Conservation (phyloP, 345 rosid species). For the Euphorbia tirucalli region DNA sequence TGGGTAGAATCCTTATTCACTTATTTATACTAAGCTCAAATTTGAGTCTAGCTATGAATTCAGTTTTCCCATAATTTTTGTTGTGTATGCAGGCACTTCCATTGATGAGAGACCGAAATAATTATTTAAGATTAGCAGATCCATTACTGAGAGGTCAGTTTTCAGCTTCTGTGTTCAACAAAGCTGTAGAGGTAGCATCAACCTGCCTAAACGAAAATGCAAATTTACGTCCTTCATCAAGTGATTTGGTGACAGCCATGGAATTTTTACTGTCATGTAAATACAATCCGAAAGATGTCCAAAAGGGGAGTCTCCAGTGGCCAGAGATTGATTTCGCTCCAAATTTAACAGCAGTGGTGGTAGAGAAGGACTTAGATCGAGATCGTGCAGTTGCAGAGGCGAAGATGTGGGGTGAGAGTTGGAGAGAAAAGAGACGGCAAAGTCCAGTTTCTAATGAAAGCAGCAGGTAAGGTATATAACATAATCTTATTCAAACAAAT, state of each 20-base stretch:
- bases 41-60: no score
- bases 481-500: no score
- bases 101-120: conserved; percentile 12
- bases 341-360: conserved; percentile 25
- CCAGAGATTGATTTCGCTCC: conserved; percentile 28
- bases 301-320: conserved; percentile 11
- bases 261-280: conserved; percentile 38
- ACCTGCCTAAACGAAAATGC: conserved; percentile 51
- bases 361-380: conserved; percentile 36
- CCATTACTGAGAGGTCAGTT: conserved; percentile 41
- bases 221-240: conserved; percentile 42
- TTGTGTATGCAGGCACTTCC: conserved; percentile 8
- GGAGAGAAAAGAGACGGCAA: conserved; percentile 43
- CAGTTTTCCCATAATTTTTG: background rate
- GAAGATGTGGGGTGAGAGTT: conserved; percentile 57
- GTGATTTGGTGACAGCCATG: conserved; percentile 50
- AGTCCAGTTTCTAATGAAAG: background rate
- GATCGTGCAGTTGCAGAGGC: conserved; percentile 62
- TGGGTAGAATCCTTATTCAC: conserved; percentile 6
- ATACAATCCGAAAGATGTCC: conserved; percentile 11
- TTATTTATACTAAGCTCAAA: background rate
- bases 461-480: conserved; percentile 21
- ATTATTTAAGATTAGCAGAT: conserved; percentile 33
- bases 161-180: conserved; percentile 34
- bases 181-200: conserved; percentile 49